A percentile compares a stretch with the other conserved stretches of the same genome.
Conservation (phyloP, 1,284 basidiomycete species). For the Cutaneotrichosporon sp. region DNA sequence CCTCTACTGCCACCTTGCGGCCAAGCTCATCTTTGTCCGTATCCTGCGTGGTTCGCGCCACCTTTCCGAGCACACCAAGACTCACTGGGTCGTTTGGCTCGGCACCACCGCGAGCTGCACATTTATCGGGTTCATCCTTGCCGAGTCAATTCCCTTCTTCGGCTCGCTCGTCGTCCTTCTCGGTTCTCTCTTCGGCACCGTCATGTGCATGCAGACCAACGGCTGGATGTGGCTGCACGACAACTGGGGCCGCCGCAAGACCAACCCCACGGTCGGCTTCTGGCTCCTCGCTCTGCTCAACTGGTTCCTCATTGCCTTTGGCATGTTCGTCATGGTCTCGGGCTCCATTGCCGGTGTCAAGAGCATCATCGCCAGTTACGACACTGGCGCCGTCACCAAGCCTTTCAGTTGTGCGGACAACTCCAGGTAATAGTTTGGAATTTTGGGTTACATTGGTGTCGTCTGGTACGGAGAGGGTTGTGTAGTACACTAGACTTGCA, state of each 20-base stretch:
- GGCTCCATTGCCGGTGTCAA: constrained; percentile 15
- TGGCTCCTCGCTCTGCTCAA: constrained; percentile 22
- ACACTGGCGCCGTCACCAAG: constrained; percentile 30
- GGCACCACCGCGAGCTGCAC: constrained; percentile 28
- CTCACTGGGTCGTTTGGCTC: constrained; percentile 59
- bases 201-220: constrained; percentile 22
- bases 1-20: constrained; percentile 27
- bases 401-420: constrained; percentile 44
- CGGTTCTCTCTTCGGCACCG: constrained; percentile 22
- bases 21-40: constrained; percentile 35
- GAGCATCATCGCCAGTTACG: constrained; percentile 35
- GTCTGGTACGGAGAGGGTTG: no score
- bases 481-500: no score
- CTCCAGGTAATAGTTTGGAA: constrained; percentile 10
- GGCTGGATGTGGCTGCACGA: constrained; percentile 30
- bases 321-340: constrained; percentile 28
- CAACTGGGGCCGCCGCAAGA: constrained; percentile 23
- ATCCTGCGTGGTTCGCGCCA: constrained; percentile 52
- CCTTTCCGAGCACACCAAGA: constrained; percentile 55
- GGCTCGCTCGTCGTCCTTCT: constrained; percentile 29
- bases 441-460: not conserved
- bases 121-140: constrained; percentile 55
- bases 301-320: constrained; percentile 24
- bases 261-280: constrained; percentile 7
- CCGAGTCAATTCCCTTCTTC: constrained; percentile 47